Evolutionary conservation across 2,329 filamentous ascomycete species (phyloP).

Genomic region (Zopfia rhizophila): DNA sequence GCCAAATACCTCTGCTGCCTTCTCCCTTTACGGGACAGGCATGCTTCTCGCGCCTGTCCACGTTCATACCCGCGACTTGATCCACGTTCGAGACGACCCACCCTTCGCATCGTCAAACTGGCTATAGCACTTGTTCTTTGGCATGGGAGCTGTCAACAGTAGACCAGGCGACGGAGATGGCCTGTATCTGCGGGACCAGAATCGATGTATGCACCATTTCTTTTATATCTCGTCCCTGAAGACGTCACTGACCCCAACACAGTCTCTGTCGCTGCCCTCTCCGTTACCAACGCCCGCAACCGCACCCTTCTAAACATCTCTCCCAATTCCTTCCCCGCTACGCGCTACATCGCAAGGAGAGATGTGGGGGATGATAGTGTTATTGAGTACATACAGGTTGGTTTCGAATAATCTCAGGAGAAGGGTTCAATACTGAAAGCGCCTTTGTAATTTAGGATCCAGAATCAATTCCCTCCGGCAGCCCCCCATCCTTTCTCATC

Average conservation of each 20-base stretch:
- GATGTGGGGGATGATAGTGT: slow-evolving; percentile 77
- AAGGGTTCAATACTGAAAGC: slow-evolving; percentile 13
- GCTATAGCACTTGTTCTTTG: slow-evolving; percentile 29
- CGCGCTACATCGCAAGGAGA: slow-evolving; percentile 77
- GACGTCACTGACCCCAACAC: slow-evolving; percentile 33
- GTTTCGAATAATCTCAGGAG: slow-evolving; percentile 30
- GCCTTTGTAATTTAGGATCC: slow-evolving; percentile 71
- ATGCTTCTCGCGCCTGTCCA: slow-evolving; percentile 39
- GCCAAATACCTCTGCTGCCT: slow-evolving; percentile 19
- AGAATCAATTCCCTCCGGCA: slow-evolving; percentile 61
- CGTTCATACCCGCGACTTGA: slow-evolving; percentile 36
- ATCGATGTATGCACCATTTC: slow-evolving; percentile 73
- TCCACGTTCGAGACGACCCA: slow-evolving; percentile 14
- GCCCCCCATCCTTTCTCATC: slow-evolving; percentile 78
- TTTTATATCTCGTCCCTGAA: slow-evolving; percentile 11
- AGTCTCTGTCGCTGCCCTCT: slow-evolving; percentile 90
- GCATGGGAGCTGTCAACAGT: slow-evolving; percentile 93
- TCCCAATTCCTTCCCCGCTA: slow-evolving; percentile 89
- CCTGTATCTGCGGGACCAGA: slow-evolving; percentile 91
- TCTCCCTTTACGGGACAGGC: slow-evolving; percentile 35
- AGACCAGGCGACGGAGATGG: slow-evolving; percentile 79
- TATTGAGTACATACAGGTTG: slow-evolving; percentile 92
- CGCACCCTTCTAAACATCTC: slow-evolving; percentile 79
- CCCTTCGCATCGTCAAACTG: slow-evolving; percentile 25
- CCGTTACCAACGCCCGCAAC: slow-evolving; percentile 81